phyloP scores from a whole-genome alignment of 2,329 filamentous ascomycete species.

The Colletotrichum shisoi region DNA sequence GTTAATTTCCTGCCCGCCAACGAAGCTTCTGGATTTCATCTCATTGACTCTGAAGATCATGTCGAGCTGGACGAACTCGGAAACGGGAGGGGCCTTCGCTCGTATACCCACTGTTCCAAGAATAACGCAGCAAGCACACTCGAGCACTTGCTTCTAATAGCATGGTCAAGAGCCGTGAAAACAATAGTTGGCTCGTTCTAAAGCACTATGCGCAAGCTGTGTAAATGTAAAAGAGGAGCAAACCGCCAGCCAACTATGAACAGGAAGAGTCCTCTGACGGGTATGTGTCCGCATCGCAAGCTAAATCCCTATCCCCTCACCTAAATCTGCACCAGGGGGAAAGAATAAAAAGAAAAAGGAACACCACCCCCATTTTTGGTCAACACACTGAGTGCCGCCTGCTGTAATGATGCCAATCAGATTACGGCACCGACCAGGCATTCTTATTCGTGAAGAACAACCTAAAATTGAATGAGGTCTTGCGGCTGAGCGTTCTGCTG shows the following conservation, averaged over 20 bases:
- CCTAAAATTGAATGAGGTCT: slow-evolving; percentile 71
- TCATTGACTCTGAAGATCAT: no score
- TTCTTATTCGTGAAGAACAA: neutral
- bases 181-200: neutral
- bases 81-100: no score
- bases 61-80: neutral
- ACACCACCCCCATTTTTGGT: neutral
- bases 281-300: slow-evolving; percentile 17
- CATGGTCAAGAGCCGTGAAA: neutral
- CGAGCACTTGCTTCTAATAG: no score
- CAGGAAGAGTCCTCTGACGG: slow-evolving; percentile 16
- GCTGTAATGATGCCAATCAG: slow-evolving; percentile 18
- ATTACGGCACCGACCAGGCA: neutral
- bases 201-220: slow-evolving; percentile 26
- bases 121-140: neutral
- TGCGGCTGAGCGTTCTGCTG: slow-evolving; percentile 59
- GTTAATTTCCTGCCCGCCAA: no score
- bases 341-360: neutral
- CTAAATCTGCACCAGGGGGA: neutral
- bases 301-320: slow-evolving; percentile 1
- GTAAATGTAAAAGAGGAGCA: slow-evolving; percentile 22
- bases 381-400: slow-evolving; percentile 6
- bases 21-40: no score
- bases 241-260: slow-evolving; percentile 25
- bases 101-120: no score